These are phyloP conservation scores for Mycena vitilis DNA, from an alignment of 768 basidiomycete genomes.

Conservation along the genomic window DNA sequence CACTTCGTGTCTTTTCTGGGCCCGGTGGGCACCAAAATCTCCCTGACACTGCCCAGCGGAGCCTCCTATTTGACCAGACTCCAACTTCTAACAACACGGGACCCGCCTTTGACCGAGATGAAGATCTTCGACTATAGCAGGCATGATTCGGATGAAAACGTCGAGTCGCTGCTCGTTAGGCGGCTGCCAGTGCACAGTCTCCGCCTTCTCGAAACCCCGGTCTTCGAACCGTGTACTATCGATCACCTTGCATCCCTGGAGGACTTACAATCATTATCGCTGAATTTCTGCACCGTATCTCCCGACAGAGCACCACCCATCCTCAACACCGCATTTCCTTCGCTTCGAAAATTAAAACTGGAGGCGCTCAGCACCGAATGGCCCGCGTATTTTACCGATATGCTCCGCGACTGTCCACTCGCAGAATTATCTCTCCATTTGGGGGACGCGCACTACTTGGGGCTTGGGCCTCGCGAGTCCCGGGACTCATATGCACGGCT, in stretches of 20 bases:
- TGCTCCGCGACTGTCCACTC: neutral
- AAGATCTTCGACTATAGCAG: neutral
- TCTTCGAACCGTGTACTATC: neutral
- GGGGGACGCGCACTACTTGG: neutral
- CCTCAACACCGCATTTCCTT: neutral
- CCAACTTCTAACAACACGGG: neutral
- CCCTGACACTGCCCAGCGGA: neutral
- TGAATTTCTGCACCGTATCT: neutral
- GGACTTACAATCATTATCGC: neutral
- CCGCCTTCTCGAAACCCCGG: neutral
- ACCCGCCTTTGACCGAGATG: neutral
- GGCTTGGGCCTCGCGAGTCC: neutral
- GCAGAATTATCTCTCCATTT: neutral
- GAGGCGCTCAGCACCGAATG: neutral
- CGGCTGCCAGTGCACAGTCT: neutral
- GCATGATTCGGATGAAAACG: neutral
- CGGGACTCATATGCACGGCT: neutral
- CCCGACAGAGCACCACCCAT: neutral
- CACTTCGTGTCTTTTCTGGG: neutral
- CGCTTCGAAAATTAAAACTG: neutral
- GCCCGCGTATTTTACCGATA: neutral
- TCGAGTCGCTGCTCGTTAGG: neutral
- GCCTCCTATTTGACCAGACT: neutral
- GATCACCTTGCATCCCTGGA: neutral
- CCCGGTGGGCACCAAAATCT: neutral